phyloP scores from a whole-genome alignment of 2,329 filamentous ascomycete species.

The Sporothrix phasma region DNA sequence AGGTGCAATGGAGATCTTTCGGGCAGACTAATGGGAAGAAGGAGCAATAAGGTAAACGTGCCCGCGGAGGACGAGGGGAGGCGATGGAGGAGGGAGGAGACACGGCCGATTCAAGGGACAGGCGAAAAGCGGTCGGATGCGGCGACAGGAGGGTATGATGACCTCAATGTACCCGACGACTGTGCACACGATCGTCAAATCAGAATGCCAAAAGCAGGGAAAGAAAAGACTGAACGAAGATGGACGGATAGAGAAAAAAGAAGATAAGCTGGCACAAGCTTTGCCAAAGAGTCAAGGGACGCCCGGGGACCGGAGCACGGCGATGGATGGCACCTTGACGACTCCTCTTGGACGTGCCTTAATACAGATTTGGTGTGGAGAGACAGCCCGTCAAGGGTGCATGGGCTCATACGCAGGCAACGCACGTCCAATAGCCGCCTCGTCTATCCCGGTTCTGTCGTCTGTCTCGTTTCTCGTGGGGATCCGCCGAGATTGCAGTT shows the following conservation, averaged over 20 bases:
- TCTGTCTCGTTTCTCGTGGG: not conserved
- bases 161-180: not conserved
- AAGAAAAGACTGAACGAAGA: not conserved
- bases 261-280: not conserved
- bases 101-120: not conserved
- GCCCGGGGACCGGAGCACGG: not conserved
- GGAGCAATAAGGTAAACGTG: not conserved
- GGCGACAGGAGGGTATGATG: not conserved
- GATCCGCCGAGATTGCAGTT: not conserved
- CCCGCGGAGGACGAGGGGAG: constrained; percentile 3
- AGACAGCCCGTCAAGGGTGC: not conserved
- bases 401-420: constrained; percentile 10
- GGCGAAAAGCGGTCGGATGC: not conserved
- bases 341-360: not conserved
- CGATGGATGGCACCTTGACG: not conserved
- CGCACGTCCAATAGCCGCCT: constrained; percentile 2
- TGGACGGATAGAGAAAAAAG: not conserved
- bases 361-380: not conserved
- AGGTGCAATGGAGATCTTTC: not conserved
- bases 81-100: too few relatives aligned
- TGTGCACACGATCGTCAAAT: not conserved
- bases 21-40: not conserved
- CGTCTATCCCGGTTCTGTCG: not conserved
- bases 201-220: not conserved
- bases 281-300: not conserved